Conservation (phyloP, 2,329 filamentous ascomycete species). For the Cylindrodendrum hubeiense region DNA sequence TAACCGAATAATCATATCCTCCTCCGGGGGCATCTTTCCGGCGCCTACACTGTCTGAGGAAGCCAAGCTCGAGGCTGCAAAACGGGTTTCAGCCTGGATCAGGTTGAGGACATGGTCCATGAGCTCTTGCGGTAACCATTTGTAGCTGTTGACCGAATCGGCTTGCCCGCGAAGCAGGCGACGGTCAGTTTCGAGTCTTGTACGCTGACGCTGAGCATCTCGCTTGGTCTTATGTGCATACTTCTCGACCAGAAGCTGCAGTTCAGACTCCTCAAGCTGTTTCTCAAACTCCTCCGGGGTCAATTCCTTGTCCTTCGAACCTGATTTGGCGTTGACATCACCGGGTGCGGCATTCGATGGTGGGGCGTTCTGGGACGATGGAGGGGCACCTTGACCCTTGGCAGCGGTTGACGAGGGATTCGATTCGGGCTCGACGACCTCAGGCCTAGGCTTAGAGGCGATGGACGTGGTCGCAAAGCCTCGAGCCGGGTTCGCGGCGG, state of each 20-base stretch:
- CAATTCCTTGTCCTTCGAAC: slow-evolving; percentile 61
- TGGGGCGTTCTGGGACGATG: slow-evolving; percentile 47
- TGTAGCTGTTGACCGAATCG: slow-evolving; percentile 75
- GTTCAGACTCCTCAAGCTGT: slow-evolving; percentile 89
- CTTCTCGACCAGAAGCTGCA: slow-evolving; percentile 90
- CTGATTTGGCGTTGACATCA: slow-evolving; percentile 35
- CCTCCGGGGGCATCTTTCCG: slow-evolving; percentile 74
- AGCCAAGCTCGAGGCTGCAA: slow-evolving; percentile 63
- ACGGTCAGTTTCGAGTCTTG: slow-evolving; percentile 86
- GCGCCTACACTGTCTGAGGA: slow-evolving; percentile 56
- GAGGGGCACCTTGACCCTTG: slow-evolving; percentile 47
- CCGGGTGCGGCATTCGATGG: slow-evolving; percentile 43
- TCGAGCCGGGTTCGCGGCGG: slow-evolving; percentile 85
- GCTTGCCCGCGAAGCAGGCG: slow-evolving; percentile 85
- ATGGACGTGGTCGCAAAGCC: slow-evolving; percentile 95
- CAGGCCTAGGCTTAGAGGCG: slow-evolving; percentile 82
- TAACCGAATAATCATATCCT: slow-evolving; percentile 81
- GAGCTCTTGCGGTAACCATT: slow-evolving; percentile 86
- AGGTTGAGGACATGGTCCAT: slow-evolving; percentile 82
- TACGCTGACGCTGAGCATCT: slow-evolving; percentile 81
- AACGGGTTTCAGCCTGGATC: slow-evolving; percentile 74
- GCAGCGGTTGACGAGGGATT: slow-evolving; percentile 34
- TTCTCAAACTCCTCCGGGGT: slow-evolving; percentile 91
- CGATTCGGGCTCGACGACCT: slow-evolving; percentile 58
- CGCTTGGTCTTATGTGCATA: slow-evolving; percentile 82